Conservation (phyloP, 2,329 filamentous ascomycete species). For the Aspergillus candidus region DNA sequence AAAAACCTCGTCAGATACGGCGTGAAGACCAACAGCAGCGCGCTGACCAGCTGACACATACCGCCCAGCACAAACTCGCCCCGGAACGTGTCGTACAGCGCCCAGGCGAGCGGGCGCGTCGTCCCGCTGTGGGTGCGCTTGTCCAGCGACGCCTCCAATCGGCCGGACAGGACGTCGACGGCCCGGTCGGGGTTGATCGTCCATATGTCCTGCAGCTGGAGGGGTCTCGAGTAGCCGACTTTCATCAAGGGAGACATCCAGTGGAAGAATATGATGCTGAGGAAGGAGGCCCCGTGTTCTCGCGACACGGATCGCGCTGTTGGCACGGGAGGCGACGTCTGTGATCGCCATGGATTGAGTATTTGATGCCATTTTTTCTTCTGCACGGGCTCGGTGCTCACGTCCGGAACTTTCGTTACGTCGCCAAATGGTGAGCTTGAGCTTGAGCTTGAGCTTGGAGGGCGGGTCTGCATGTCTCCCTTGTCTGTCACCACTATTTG, state of each 20-base stretch:
- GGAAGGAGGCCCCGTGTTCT: slow-evolving; percentile 67
- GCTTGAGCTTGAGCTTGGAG: too few species aligned
- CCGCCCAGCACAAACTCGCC: slow-evolving; percentile 81
- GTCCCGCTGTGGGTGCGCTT: slow-evolving; percentile 61
- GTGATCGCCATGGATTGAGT: slow-evolving; percentile 42
- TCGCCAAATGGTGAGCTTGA: too few species aligned
- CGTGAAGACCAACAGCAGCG: slow-evolving; percentile 68
- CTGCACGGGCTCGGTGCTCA: too few species aligned
- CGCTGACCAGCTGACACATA: slow-evolving; percentile 65
- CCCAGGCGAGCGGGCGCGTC: slow-evolving; percentile 68
- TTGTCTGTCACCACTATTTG: too few species aligned
- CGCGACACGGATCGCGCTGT: slow-evolving; percentile 51
- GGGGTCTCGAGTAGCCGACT: slow-evolving; percentile 74
- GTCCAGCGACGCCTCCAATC: slow-evolving; percentile 63
- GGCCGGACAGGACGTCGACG: slow-evolving; percentile 62
- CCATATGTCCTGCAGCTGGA: slow-evolving; percentile 85
- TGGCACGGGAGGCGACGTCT: slow-evolving; percentile 51
- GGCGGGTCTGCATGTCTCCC: too few species aligned
- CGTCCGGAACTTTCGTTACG: too few species aligned
- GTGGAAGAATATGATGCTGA: slow-evolving; percentile 73
- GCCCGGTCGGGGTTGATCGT: slow-evolving; percentile 73
- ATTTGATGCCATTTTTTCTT: too few species aligned
- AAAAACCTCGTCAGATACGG: slow-evolving; percentile 82
- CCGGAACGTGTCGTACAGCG: slow-evolving; percentile 80
- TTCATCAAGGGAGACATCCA: slow-evolving; percentile 89